phyloP scores from a whole-genome alignment of 2,329 filamentous ascomycete species.

The Venturia oleaginea region DNA sequence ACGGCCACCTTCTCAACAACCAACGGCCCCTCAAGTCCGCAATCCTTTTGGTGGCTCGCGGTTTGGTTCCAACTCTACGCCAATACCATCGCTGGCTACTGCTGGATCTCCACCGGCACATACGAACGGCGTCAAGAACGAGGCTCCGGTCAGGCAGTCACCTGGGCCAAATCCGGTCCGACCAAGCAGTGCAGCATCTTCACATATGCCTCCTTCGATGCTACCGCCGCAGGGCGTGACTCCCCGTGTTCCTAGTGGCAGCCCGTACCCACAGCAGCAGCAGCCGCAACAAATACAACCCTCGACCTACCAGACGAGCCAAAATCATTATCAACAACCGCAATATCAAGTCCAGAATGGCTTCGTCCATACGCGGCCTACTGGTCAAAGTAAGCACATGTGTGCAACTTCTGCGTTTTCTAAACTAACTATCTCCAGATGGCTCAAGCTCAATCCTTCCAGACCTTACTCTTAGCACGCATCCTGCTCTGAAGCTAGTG shows the following conservation, averaged over 20 bases:
- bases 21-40: conserved; percentile 19
- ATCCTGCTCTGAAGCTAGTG: conserved; percentile 55
- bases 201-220: conserved; percentile 24
- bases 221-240: conserved; percentile 28
- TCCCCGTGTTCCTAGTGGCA: conserved; percentile 30
- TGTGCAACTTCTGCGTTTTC: conserved; percentile 12
- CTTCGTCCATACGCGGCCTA: conserved; percentile 24
- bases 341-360: conserved; percentile 19
- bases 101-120: conserved; percentile 29
- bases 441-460: conserved; percentile 56
- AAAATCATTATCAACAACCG: conserved; percentile 19
- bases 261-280: conserved; percentile 30
- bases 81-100: conserved; percentile 18
- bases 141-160: conserved; percentile 30
- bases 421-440: conserved; percentile 29
- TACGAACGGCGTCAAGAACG: conserved; percentile 34
- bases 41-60: conserved; percentile 23
- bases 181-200: conserved; percentile 29
- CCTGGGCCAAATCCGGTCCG: conserved; percentile 33
- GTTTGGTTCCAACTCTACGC: conserved; percentile 13
- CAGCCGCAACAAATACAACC: conserved; percentile 15
- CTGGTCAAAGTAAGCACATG: conserved; percentile 38
- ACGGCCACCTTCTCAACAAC: conserved; percentile 18
- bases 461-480: conserved; percentile 56
- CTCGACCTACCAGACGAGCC: conserved; percentile 20